Conservation (phyloP, 495 filamentous ascomycete species). For the Parmelia sp. region DNA sequence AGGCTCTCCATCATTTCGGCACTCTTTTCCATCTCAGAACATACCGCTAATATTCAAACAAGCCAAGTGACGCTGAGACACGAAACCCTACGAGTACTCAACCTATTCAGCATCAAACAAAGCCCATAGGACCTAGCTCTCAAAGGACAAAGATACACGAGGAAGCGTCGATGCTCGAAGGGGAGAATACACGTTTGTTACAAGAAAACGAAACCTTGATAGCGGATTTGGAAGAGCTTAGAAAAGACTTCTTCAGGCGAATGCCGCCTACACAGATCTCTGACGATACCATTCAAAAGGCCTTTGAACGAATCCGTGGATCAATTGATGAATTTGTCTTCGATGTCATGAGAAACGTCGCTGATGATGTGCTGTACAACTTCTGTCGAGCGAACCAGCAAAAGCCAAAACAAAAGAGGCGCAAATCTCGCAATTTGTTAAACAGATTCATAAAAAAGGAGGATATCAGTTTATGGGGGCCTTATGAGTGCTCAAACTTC, state of each 20-base stretch:
- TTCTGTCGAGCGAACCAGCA: background rate
- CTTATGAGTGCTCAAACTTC: slow-evolving; percentile 1
- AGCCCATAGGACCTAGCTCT: background rate
- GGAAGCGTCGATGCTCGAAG: background rate
- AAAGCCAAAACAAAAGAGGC: background rate
- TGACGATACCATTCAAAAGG: slow-evolving; percentile 6
- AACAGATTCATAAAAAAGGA: background rate
- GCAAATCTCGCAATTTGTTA: background rate
- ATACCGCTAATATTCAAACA: background rate
- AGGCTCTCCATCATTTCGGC: background rate
- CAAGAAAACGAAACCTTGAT: background rate
- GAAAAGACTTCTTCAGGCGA: background rate
- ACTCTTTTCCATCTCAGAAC: background rate
- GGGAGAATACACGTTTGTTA: background rate
- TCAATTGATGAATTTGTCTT: slow-evolving; percentile 8
- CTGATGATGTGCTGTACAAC: background rate
- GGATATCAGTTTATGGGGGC: background rate
- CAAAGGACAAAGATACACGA: slow-evolving; percentile 18
- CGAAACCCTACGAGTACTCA: too few species aligned
- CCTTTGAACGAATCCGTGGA: background rate
- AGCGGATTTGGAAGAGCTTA: background rate
- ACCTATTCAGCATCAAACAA: background rate
- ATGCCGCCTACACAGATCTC: slow-evolving; percentile 8
- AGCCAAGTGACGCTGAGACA: background rate
- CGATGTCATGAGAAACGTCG: background rate